Percentiles rank a stretch among this genome's conserved stretches.
Conservation (phyloP, 768 basidiomycete genomes). For the Polyporus arcularius region DNA sequence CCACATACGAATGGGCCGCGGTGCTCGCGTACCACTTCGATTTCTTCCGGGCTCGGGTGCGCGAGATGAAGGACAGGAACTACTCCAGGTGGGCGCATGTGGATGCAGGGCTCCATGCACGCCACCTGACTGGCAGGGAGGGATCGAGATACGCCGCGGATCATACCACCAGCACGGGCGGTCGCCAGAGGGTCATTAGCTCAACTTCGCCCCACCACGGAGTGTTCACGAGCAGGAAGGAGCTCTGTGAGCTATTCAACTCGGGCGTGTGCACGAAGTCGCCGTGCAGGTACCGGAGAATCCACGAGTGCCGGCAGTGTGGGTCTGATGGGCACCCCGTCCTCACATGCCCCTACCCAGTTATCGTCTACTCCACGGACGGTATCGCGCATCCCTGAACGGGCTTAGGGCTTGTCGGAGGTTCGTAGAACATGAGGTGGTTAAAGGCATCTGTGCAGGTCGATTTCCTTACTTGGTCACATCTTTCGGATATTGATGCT, state of each 20-base stretch:
- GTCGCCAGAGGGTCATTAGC: neutral
- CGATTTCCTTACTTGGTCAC: no score
- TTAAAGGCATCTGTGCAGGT: no score
- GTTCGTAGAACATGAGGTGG: no score
- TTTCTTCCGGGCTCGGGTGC: neutral
- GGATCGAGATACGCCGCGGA: neutral
- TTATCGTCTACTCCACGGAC: no score
- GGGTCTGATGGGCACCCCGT: neutral
- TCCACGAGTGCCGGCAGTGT: neutral
- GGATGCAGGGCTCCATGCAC: neutral
- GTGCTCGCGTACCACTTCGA: conserved; percentile 1
- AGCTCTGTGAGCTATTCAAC: neutral
- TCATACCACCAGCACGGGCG: neutral
- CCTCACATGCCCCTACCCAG: no score
- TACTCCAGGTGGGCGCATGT: neutral
- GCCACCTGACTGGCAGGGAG: neutral
- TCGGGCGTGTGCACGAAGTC: neutral
- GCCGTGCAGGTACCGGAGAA: neutral
- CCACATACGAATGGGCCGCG: neutral
- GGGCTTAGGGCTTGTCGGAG: no score
- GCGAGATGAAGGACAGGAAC: neutral
- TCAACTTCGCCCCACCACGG: no score
- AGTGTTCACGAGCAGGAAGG: no score
- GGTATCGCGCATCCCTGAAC: no score
- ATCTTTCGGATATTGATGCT: no score